Evolutionary conservation across 139 green algal genomes (phyloP), one percentile per base, ranked within the genome.

Genomic region (Chlorella sp.): DNA sequence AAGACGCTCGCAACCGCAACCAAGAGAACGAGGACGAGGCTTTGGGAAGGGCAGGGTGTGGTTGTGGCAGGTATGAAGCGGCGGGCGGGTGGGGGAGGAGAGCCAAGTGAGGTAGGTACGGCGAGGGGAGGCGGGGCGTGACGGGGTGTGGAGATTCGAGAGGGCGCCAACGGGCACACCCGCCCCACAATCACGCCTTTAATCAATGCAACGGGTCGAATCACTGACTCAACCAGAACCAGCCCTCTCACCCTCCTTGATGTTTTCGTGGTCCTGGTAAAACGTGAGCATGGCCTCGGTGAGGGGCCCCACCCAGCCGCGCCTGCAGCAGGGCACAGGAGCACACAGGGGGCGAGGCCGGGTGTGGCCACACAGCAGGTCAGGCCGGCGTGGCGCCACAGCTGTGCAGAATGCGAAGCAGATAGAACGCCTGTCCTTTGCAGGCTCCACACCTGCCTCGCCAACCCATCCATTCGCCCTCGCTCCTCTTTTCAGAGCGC

Each of bases 261-360:
- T 81, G 85, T 81, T 66, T 26, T 87, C 61, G 36, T 61, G 22
- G 39, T 87, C 83, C 81, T 86, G 83, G 22, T 60, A 87, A 53
- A 53, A 93, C 80, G 90, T 90, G 21, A 91, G 69, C 36, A 93
- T 60, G 0, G 92, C 92, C 90, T 95, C 93, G 22, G 84, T 83
- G 22, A 93, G 21, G 1, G 93, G 93, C 7, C 80, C 92, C 18
- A 36, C 19, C 84, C 88, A 86, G n/a, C 92, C 88, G 64, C 26
- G 61, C 39, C 71, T 89, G 68, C 81, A 84, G 28, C 64, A 71
- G 64, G 48, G 48, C 48, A 57, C 7, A 57, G 48, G 7, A 57
- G 48, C 48, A 57, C 48, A 57, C 48, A 57, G 48, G 48, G 48
- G 48, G 7, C 9, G 48, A 57, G 48, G 48, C 75, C 48, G 75